Base-by-base conservation (phyloP, 2,329 filamentous ascomycete genomes). In the Fusarium sp. region DNA sequence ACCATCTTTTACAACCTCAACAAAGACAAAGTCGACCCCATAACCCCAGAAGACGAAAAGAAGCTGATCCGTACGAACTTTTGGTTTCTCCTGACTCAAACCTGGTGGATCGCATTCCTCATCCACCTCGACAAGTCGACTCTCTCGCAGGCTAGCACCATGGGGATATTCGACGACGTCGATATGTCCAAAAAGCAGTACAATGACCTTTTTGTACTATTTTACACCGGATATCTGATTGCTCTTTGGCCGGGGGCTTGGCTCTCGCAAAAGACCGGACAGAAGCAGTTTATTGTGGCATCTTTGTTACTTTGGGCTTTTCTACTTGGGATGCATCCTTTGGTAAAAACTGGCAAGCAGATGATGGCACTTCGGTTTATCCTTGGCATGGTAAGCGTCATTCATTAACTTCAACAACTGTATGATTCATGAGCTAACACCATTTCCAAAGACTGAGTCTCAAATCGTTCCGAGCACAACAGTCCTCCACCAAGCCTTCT, bases 121-220 rank as follows among this genome's bases (percentile, higher is more conserved):
- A 65, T 65, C 31, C 63, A 65, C 56, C 31, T 65, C 8, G 63
- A 65, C 63, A 65, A 65, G 42, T 65, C 63, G 24, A 65, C 63
- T 3, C 56, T 65, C 17, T 61, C 56, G 10, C 63, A 65, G 33
- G 63, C 63, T 10, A 65, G 63, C 33, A 65, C 63, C n/a, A 65
- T 65, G 56, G 63, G 63, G 2, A 65, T 65, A 38, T 65, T 65
- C 27, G 29, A 65, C 3, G 63, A 65, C 8, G 56, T 65, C 33
- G 51, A 58, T 11, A 61, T 61, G 58, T 33, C 40, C 29, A 61
- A 61, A 40, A 49, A 44, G 12, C 31, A 61, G 29, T 61, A 46
- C 10, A 61, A 61, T n/a, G 22, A 49, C n/a, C 40, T 61, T 2
- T 61, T 61, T 35, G 58, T 61, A 4, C 10, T 61, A 14, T 61